These are phyloP conservation scores for Rhizophora apiculata DNA, from an alignment of 345 rosid genomes.

Conservation along the genomic window DNA sequence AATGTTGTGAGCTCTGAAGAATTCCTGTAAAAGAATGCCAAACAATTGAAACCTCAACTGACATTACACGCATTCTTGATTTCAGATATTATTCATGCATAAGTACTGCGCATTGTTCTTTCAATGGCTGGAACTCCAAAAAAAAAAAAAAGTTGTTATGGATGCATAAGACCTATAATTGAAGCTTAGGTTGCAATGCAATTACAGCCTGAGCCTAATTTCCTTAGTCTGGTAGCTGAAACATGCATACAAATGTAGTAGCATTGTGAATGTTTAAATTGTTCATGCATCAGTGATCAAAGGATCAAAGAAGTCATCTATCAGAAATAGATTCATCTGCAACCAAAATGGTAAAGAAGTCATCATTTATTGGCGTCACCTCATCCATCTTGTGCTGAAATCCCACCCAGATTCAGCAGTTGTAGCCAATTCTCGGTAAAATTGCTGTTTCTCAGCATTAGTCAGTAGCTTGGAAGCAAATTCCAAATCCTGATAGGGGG, in stretches of 20 bases:
- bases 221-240: background rate
- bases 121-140: too few relatives aligned
- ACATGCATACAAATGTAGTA: too few relatives aligned
- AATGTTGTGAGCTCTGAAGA: constrained; percentile 50
- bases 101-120: too few relatives aligned
- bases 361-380: constrained; percentile 30
- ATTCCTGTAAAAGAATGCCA: constrained; percentile 41
- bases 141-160: background rate
- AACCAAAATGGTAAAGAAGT: too few relatives aligned
- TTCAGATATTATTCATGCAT: too few relatives aligned
- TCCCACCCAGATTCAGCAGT: constrained; percentile 95
- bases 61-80: too few relatives aligned
- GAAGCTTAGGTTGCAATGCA: too few relatives aligned
- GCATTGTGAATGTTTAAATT: too few relatives aligned
- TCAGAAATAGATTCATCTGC: too few relatives aligned
- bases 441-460: constrained; percentile 49
- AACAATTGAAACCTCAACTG: background rate
- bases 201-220: background rate
- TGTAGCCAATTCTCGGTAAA: constrained; percentile 72
- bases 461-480: constrained; percentile 52
- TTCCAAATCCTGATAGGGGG: constrained; percentile 50
- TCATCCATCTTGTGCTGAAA: constrained; percentile 96
- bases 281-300: too few relatives aligned
- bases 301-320: too few relatives aligned
- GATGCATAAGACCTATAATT: background rate